Conservation (phyloP, 805 yeast species). For the Saturnispora quitensis region DNA sequence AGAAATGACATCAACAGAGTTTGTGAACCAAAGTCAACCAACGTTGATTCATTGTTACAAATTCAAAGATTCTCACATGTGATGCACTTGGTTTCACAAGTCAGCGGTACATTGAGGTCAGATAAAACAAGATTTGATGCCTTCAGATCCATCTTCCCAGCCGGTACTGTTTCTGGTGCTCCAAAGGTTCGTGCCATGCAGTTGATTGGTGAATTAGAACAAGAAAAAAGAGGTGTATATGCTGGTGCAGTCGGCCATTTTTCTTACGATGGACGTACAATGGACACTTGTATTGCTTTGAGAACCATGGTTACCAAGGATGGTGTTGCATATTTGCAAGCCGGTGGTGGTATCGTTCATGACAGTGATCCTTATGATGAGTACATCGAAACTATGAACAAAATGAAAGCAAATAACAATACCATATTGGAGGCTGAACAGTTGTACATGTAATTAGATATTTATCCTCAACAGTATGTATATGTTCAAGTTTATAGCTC, state of each 20-base stretch:
- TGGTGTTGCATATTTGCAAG: slow-evolving; percentile 86
- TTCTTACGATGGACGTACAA: slow-evolving; percentile 89
- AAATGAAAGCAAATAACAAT: slow-evolving; percentile 86
- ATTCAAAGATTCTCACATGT: slow-evolving; percentile 95
- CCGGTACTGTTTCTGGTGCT: slow-evolving; percentile 98
- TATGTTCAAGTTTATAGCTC: neutral
- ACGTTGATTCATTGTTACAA: slow-evolving; percentile 79
- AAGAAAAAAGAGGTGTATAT: slow-evolving; percentile 90
- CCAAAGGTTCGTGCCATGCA: slow-evolving; percentile 98
- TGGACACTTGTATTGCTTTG: slow-evolving; percentile 97
- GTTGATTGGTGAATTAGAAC: slow-evolving; percentile 78
- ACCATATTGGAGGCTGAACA: slow-evolving; percentile 91
- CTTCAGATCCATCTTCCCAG: slow-evolving; percentile 95
- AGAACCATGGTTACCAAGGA: slow-evolving; percentile 95
- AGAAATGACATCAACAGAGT: slow-evolving; percentile 92
- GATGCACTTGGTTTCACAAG: slow-evolving; percentile 92
- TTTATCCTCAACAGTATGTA: neutral
- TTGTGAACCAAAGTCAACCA: slow-evolving; percentile 79
- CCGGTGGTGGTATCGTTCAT: slow-evolving; percentile 97
- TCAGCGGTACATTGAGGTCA: slow-evolving; percentile 77
- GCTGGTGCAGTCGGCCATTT: slow-evolving; percentile 99
- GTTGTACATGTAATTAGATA: slow-evolving; percentile 9
- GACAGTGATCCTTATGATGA: slow-evolving; percentile 95
- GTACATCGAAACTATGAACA: slow-evolving; percentile 92
- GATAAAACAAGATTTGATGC: slow-evolving; percentile 93